phyloP scores from a whole-genome alignment of 2,329 filamentous ascomycete genomes.

The Fusarium chuoi region DNA sequence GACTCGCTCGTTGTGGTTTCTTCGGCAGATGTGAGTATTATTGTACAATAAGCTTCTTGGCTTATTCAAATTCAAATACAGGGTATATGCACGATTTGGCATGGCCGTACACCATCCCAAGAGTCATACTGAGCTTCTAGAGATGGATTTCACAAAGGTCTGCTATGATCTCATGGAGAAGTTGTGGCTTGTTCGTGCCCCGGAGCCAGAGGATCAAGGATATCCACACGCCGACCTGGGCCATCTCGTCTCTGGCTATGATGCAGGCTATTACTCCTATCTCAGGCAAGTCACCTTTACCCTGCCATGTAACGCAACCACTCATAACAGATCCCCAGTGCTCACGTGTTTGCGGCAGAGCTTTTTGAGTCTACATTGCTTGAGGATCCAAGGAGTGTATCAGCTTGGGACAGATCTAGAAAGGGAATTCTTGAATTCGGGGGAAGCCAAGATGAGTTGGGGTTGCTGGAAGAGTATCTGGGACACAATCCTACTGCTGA shows the following conservation, averaged over 20 bases:
- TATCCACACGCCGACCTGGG: background rate
- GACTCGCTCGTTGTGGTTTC: background rate
- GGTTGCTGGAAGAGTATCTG: background rate
- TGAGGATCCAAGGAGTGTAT: background rate
- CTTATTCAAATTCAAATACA: background rate
- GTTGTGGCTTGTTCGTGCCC: background rate
- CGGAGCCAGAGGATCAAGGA: background rate
- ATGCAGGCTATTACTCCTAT: background rate
- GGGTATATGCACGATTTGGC: background rate
- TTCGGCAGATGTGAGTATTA: background rate
- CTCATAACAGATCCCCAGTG: background rate
- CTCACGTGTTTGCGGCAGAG: background rate
- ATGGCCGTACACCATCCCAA: background rate
- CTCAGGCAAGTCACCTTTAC: background rate
- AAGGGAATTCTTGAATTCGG: background rate
- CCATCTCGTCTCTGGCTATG: background rate
- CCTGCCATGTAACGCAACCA: rapidly evolving
- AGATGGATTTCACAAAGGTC: background rate
- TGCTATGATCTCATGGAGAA: background rate
- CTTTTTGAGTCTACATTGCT: background rate
- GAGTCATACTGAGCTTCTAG: background rate
- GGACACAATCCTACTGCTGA: background rate
- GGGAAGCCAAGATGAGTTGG: background rate
- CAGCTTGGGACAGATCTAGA: rapidly evolving
- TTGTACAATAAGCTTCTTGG: background rate